Conservation (phyloP, 225 moss, liverwort and hornwort genomes). For the Pleurozium schreberi region DNA sequence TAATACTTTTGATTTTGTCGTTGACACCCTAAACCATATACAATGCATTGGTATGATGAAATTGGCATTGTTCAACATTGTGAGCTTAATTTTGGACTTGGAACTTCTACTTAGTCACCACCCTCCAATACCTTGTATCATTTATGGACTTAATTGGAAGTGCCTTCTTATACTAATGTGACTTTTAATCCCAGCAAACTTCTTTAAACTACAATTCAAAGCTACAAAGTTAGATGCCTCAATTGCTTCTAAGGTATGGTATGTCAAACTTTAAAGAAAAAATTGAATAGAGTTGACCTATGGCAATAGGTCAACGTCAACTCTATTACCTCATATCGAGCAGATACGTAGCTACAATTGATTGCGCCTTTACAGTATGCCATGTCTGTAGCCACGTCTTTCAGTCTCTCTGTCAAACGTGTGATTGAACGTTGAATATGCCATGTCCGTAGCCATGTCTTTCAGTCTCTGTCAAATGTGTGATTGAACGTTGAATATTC, state of each 20-base stretch:
- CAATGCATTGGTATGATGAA: not conserved
- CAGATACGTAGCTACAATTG: too few relatives aligned
- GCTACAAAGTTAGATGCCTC: fast-evolving
- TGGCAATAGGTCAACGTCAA: too few relatives aligned
- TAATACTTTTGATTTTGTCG: not conserved
- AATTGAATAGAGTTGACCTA: too few relatives aligned
- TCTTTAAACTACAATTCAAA: not conserved
- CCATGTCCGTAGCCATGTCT: too few relatives aligned
- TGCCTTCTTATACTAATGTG: not conserved
- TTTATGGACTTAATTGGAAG: not conserved
- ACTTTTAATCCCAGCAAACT: fast-evolving
- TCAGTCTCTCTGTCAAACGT: too few relatives aligned
- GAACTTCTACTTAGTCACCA: not conserved
- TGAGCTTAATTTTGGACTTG: not conserved
- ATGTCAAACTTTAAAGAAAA: fast-evolving
- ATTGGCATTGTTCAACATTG: not conserved
- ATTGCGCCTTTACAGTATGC: not conserved
- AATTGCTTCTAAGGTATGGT: fast-evolving
- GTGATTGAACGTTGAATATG: too few relatives aligned
- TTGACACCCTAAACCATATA: not conserved
- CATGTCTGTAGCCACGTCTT: too few relatives aligned
- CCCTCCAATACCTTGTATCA: fast-evolving
- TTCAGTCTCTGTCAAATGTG: too few relatives aligned
- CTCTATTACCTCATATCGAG: not conserved
- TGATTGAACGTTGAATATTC: too few relatives aligned